These are phyloP conservation scores for Didymella arachidicola DNA, from an alignment of 2,329 filamentous ascomycete genomes.

Conservation along the genomic window DNA sequence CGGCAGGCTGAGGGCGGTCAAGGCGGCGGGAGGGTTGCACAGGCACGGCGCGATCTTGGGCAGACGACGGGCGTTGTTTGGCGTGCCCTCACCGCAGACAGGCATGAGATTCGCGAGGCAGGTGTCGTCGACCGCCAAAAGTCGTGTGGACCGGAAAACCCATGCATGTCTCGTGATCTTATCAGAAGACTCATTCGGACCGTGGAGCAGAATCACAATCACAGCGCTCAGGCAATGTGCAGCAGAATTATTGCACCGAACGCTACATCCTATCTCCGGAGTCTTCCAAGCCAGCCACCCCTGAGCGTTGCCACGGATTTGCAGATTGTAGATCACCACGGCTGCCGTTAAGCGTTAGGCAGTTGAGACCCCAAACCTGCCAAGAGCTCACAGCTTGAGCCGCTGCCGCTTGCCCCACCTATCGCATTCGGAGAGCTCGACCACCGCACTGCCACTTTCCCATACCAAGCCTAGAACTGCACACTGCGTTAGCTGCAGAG, in stretches of 20 bases:
- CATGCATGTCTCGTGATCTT: background rate
- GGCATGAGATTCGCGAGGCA: background rate
- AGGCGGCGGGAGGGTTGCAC: background rate
- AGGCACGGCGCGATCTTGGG: background rate
- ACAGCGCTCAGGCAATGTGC: background rate
- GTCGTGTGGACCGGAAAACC: background rate
- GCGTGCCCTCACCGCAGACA: constrained; percentile 1
- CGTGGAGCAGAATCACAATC: background rate
- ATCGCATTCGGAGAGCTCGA: constrained; percentile 17
- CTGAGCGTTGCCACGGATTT: constrained; percentile 1
- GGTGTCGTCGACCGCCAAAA: background rate
- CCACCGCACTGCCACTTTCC: constrained; percentile 10
- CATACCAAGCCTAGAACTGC: background rate
- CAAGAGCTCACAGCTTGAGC: constrained; percentile 14
- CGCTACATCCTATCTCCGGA: background rate
- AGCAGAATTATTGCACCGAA: background rate
- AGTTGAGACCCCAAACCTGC: background rate
- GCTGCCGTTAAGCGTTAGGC: background rate
- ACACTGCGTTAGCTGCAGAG: background rate
- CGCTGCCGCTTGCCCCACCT: constrained; percentile 15
- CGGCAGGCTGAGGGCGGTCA: constrained; percentile 1
- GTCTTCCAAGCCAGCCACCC: background rate
- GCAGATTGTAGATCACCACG: constrained; percentile 9
- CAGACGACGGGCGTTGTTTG: background rate
- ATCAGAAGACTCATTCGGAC: background rate